A percentile compares a stretch with the other conserved stretches of the same genome.
phyloP scores from a whole-genome alignment of 1,139 yeast species.

The Yamadazyma triangularis region DNA sequence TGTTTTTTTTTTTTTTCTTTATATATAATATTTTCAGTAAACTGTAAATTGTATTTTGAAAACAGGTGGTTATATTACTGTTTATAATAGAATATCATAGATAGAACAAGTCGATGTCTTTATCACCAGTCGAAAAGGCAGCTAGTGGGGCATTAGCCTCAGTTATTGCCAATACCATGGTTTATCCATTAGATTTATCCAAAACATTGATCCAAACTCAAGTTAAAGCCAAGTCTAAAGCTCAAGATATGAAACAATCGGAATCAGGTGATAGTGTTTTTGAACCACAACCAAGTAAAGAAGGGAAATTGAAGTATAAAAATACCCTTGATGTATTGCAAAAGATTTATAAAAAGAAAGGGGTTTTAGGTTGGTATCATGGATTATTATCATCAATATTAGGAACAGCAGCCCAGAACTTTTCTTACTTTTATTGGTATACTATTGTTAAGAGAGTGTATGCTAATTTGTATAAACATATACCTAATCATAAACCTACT shows the following conservation, averaged over 20 bases:
- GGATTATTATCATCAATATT: slow-evolving; percentile 68
- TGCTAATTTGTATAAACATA: slow-evolving; percentile 36
- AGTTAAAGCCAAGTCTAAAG: slow-evolving; percentile 24
- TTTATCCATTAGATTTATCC: slow-evolving; percentile 70
- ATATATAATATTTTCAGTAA: too few species aligned
- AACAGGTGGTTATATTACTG: too few species aligned
- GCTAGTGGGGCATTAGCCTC: slow-evolving; percentile 85
- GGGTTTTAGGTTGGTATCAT: slow-evolving; percentile 69
- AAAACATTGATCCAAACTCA: slow-evolving; percentile 76
- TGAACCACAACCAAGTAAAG: slow-evolving; percentile 13
- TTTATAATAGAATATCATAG: too few species aligned
- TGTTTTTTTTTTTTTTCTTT: too few species aligned
- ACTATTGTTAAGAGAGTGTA: slow-evolving; percentile 64
- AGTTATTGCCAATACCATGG: slow-evolving; percentile 72
- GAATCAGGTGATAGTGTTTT: slow-evolving; percentile 24
- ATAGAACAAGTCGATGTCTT: too few species aligned
- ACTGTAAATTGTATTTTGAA: too few species aligned
- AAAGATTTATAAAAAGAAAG: slow-evolving; percentile 55
- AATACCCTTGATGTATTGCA: slow-evolving; percentile 60
- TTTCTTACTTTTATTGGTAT: slow-evolving; percentile 86
- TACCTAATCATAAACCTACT: slow-evolving; percentile 39
- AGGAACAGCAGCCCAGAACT: slow-evolving; percentile 76
- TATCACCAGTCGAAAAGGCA: slow-evolving; percentile 65
- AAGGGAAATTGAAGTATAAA: slow-evolving; percentile 42
- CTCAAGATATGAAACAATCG: slow-evolving; percentile 11